Evolutionary conservation across 1,139 yeast genomes (phyloP), one percentile per base, ranked within the genome.

Genomic region (Saccharomyces hybrid): DNA sequence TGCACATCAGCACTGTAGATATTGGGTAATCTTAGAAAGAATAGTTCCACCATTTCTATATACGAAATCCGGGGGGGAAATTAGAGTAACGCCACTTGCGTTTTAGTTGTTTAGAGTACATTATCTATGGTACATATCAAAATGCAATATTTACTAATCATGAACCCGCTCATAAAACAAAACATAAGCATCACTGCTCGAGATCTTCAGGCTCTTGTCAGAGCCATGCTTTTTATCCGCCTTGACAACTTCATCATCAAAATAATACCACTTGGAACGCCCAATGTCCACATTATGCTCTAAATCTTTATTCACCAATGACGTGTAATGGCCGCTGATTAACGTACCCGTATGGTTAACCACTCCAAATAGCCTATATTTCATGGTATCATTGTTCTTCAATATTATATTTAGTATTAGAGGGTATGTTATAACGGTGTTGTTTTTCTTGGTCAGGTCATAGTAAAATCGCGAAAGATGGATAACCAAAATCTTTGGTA

Each of bases 291-390:
- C 54, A 52, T 67, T 70, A 63, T 73, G 73, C 32, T 62, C 52
- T 42, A 64, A 57, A 59, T 70, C 56, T 66, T 85, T 85, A 62
- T 84, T 78, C 1, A 85, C 83, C 55, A 81, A 73, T 0, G 90
- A 73, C 0, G 90, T 86, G 65, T 86, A 86, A 68, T 86, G 95
- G 0, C 95, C 95, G 56, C 86, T 81, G 58, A 82, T 81, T 56
- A 86, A 72, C 55, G 80, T 83, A 7, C 95, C 95, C 60, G 75
- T 80, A 66, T 86, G 95, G 61, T 86, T 84, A 14, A 85, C 82
- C 41, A 84, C 73, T 1, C 88, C 89, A 54, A 76, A 75, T 38
- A 86, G 69, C 58, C 75, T 77, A 66, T 85, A 86, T 25, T 74
- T 74, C 49, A 73, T 69, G 5, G 73, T 73, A 34, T 72, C 71